Conservation (phyloP, 2,329 filamentous ascomycete genomes). For the Ambrosiella beaveri region DNA sequence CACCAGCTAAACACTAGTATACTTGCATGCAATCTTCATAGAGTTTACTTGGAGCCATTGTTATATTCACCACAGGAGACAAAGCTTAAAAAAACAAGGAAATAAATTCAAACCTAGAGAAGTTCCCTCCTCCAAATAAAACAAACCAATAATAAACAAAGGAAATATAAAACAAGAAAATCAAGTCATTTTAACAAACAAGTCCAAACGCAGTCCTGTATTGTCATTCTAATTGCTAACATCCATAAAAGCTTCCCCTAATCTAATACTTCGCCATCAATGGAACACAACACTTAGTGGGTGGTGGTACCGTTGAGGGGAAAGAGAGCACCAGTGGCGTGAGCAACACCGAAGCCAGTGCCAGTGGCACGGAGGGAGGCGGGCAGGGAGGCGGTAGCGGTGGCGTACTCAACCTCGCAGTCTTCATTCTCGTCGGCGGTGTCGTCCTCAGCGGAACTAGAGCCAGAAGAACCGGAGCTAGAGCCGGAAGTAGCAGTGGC, state of each 20-base stretch:
- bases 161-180: conserved; percentile 3
- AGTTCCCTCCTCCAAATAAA: neutral
- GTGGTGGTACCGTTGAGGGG: conserved; percentile 22
- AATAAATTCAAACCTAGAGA: neutral
- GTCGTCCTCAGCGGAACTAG: conserved; percentile 11
- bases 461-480: conserved; percentile 2
- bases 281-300: conserved; percentile 15
- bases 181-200: conserved; percentile 2
- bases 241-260: neutral
- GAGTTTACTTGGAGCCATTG: neutral
- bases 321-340: conserved; percentile 23
- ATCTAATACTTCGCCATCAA: neutral
- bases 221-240: neutral
- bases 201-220: neutral
- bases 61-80: neutral
- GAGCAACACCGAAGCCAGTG: conserved; percentile 15
- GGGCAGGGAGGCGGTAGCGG: conserved; percentile 16
- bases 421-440: conserved; percentile 11
- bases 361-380: conserved; percentile 21
- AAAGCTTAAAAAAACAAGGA: neutral
- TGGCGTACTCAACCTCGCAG: conserved; percentile 10
- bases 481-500: conserved; percentile 6
- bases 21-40: too few relatives aligned
- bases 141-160: conserved; percentile 1
- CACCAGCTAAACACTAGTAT: too few relatives aligned